phyloP scores from a whole-genome alignment of 495 filamentous ascomycete genomes.

The Tuber aestivum region DNA sequence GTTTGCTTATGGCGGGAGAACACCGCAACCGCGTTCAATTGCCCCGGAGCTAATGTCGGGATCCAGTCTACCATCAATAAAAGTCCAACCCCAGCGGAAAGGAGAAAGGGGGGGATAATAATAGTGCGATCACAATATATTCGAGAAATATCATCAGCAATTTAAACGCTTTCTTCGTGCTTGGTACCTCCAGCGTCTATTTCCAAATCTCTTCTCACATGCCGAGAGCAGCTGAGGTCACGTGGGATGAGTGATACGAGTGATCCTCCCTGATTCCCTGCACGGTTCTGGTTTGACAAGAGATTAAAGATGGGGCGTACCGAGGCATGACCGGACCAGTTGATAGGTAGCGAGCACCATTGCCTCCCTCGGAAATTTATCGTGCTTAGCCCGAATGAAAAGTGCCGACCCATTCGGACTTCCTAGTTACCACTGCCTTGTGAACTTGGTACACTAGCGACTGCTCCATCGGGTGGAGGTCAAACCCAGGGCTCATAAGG shows the following conservation, averaged over 20 bases:
- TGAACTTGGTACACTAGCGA: not conserved
- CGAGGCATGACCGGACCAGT: too few relatives aligned
- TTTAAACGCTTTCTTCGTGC: not conserved
- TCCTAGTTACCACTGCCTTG: not conserved
- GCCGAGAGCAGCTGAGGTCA: not conserved
- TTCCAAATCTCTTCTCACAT: not conserved
- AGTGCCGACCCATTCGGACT: not conserved
- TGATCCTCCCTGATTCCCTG: not conserved
- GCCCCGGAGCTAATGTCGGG: too few relatives aligned
- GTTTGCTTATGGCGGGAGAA: not conserved
- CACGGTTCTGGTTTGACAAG: not conserved
- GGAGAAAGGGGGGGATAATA: not conserved
- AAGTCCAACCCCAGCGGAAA: not conserved
- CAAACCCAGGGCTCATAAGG: not conserved
- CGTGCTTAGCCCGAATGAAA: not conserved
- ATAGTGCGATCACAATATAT: not conserved
- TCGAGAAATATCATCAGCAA: not conserved
- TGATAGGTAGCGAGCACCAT: not conserved
- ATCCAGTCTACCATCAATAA: not conserved
- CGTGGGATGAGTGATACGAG: not conserved
- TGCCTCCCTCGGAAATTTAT: not conserved
- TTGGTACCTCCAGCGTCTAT: not conserved
- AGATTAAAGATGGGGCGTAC: not conserved
- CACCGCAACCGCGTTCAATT: not conserved
- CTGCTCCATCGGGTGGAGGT: not conserved